phyloP scores from a whole-genome alignment of 805 yeast species.

The Saturnispora kantuleensis region DNA sequence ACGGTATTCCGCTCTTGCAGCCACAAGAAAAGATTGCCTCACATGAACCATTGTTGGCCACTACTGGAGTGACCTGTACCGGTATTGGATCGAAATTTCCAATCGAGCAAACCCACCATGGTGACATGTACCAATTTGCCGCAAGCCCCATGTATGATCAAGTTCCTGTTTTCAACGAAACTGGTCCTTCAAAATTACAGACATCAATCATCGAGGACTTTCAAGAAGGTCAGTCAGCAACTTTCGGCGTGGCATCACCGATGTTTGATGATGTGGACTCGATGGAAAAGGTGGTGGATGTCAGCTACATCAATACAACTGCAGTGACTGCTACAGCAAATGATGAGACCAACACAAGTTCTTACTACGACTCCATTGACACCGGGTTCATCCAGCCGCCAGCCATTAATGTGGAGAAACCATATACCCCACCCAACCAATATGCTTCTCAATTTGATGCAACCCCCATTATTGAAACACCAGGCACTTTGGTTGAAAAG shows the following conservation, averaged over 20 bases:
- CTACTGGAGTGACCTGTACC: constrained; percentile 17
- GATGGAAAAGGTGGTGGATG: constrained; percentile 2
- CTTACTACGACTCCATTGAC: neutral
- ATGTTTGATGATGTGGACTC: constrained; percentile 1
- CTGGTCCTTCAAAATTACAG: constrained; percentile 6
- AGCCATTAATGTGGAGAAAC: neutral
- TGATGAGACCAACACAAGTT: neutral
- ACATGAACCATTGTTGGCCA: constrained; percentile 11
- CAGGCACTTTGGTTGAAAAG: neutral
- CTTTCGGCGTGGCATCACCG: constrained; percentile 8
- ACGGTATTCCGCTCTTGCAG: constrained; percentile 6
- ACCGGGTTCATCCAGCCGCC: constrained; percentile 4
- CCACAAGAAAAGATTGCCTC: neutral
- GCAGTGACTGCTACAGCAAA: neutral
- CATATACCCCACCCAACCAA: neutral
- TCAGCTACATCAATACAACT: neutral
- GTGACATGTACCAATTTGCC: no score
- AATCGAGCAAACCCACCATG: no score
- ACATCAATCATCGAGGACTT: constrained; percentile 7
- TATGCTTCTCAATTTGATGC: neutral
- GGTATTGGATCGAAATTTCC: no score
- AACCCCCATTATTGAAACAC: constrained; percentile 2
- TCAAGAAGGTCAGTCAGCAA: constrained; percentile 11
- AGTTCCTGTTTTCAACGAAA: constrained; percentile 5
- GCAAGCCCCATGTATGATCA: constrained; percentile 6